Percentiles rank a stretch among this genome's conserved stretches.
These are phyloP conservation scores for Hirsutella rhossiliensis DNA, from an alignment of 2,329 filamentous ascomycete species.

Conservation along the genomic window DNA sequence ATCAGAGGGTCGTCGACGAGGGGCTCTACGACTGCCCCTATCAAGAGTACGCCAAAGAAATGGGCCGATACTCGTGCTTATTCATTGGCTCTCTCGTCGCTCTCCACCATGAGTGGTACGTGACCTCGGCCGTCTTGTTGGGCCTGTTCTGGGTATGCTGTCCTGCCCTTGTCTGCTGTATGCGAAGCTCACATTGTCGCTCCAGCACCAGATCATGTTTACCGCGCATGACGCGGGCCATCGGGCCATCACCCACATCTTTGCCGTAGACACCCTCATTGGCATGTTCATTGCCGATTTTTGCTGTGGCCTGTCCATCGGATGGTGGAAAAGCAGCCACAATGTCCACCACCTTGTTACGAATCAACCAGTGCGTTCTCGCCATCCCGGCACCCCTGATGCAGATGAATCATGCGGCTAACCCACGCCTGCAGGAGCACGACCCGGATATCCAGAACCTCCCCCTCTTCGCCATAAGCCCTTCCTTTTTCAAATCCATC, in stretches of 20 bases:
- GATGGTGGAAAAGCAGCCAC: conserved; percentile 96
- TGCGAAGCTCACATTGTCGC: background rate
- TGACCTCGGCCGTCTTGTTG: conserved; percentile 51
- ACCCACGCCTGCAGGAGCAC: conserved; percentile 63
- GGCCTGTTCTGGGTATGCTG: conserved; percentile 54
- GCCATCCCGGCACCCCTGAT: background rate
- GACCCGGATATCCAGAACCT: conserved; percentile 91
- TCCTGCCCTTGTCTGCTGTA: background rate
- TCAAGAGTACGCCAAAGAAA: conserved; percentile 55
- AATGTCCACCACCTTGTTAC: conserved; percentile 97
- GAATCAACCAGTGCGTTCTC: conserved; percentile 34
- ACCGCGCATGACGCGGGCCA: conserved; percentile 91
- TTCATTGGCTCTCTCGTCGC: conserved; percentile 55
- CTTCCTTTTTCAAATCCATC: background rate
- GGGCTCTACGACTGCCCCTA: conserved; percentile 63
- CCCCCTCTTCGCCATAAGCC: conserved; percentile 65
- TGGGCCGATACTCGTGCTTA: conserved; percentile 60
- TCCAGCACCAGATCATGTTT: conserved; percentile 79
- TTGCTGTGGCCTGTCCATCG: conserved; percentile 75
- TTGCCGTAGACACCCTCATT: conserved; percentile 69
- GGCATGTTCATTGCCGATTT: conserved; percentile 87
- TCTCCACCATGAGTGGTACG: conserved; percentile 54
- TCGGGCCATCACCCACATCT: conserved; percentile 92
- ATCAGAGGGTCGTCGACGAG: conserved; percentile 58
- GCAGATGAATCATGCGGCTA: background rate